Evolutionary conservation across 768 basidiomycete species (phyloP).

Genomic region (Russula abietina): DNA sequence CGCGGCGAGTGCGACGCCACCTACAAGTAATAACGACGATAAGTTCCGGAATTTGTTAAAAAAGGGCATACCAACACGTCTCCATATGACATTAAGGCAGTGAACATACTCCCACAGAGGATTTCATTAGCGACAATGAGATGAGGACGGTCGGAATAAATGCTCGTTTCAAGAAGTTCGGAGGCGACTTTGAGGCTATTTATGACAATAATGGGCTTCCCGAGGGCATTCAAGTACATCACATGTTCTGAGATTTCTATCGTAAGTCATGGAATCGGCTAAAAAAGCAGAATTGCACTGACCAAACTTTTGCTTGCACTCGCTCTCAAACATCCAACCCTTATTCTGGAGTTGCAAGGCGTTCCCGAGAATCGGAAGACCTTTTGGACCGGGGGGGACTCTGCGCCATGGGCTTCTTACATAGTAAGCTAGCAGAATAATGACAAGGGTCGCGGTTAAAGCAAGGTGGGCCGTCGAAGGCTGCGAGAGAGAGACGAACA

Average conservation of each 20-base stretch:
- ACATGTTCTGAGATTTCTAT: neutral
- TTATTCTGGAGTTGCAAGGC: neutral
- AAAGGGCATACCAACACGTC: neutral
- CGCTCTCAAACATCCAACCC: neutral
- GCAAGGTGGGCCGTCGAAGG: neutral
- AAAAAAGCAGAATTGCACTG: neutral
- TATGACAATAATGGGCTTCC: neutral
- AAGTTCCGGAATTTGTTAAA: neutral
- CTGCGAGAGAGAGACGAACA: neutral
- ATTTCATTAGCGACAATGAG: neutral
- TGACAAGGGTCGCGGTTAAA: neutral
- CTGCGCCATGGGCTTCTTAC: slow-evolving; percentile 11
- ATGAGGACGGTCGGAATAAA: slow-evolving; percentile 6
- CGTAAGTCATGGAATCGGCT: neutral
- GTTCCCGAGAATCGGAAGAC: slow-evolving; percentile 9
- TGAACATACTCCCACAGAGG: neutral
- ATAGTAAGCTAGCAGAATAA: neutral
- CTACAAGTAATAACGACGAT: neutral
- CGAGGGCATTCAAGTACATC: slow-evolving; percentile 4
- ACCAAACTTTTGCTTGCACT: slow-evolving; percentile 4
- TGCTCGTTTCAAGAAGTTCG: slow-evolving; percentile 3
- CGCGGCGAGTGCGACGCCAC: slow-evolving; percentile 11
- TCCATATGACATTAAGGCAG: neutral
- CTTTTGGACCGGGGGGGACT: slow-evolving; percentile 6
- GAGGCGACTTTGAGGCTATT: slow-evolving; percentile 1